Evolutionary conservation across 805 yeast species (phyloP).

Genomic region (Hanseniaspora lindneri): DNA sequence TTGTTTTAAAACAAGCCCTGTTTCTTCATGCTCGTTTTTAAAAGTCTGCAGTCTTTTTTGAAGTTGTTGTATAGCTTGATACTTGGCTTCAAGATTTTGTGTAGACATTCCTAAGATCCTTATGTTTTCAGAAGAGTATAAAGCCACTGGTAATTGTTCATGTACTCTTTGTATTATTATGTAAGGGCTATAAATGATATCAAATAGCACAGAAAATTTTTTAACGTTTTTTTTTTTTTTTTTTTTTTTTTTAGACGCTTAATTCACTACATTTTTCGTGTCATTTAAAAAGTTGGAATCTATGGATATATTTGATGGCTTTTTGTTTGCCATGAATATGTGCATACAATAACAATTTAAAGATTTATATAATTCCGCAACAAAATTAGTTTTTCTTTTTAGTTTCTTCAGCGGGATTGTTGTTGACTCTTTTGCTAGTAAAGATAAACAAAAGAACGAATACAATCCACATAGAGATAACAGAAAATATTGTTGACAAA

Average conservation of each 20-base stretch:
- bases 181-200: too few species aligned
- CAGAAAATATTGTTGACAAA: slow-evolving; percentile 55
- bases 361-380: not conserved
- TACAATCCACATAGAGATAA: slow-evolving; percentile 61
- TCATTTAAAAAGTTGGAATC: too few species aligned
- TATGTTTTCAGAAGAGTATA: too few species aligned
- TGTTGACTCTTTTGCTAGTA: slow-evolving; percentile 18
- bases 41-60: slow-evolving; percentile 34
- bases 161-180: too few species aligned
- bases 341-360: not conserved
- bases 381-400: slow-evolving; percentile 8
- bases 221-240: too few species aligned
- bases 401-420: not conserved
- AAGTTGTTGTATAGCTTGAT: slow-evolving; percentile 34
- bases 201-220: too few species aligned
- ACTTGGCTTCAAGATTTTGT: slow-evolving; percentile 40
- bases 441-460: slow-evolving; percentile 54
- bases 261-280: too few species aligned
- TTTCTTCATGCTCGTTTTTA: slow-evolving; percentile 39
- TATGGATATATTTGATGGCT: not conserved
- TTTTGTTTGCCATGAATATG: not conserved
- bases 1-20: slow-evolving; percentile 48
- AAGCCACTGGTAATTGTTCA: too few species aligned
- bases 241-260: too few species aligned
- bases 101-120: too few species aligned